These are phyloP conservation scores for Paspalum notatum DNA, from an alignment of 176 grass and related monocot species.

Conservation along the genomic window DNA sequence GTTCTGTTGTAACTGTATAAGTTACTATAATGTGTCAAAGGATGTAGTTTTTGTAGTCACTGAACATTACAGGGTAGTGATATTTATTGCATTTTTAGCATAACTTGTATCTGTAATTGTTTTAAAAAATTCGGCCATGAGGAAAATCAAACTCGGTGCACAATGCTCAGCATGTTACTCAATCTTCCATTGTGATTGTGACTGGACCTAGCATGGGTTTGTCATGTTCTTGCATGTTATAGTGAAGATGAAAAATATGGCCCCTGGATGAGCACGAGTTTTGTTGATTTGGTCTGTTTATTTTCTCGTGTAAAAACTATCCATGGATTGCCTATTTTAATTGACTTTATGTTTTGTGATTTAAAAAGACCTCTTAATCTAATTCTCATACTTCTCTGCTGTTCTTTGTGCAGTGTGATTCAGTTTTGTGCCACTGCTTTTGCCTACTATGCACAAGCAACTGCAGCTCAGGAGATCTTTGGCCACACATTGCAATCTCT, in stretches of 20 bases:
- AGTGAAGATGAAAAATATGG: slow-evolving; percentile 30
- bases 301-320: background rate
- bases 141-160: background rate
- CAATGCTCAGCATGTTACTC: background rate
- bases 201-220: slow-evolving; percentile 4
- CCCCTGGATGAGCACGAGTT: background rate
- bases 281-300: background rate
- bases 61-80: background rate
- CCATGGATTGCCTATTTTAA: slow-evolving; percentile 8
- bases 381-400: background rate
- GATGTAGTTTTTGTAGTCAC: background rate
- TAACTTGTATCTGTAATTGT: background rate
- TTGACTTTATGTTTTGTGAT: background rate
- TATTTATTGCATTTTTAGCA: background rate
- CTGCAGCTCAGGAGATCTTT: slow-evolving; percentile 98
- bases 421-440: slow-evolving; percentile 98
- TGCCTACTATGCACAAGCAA: slow-evolving; percentile 97
- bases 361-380: background rate
- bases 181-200: background rate
- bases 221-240: slow-evolving; percentile 11
- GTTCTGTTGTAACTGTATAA: background rate
- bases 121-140: background rate
- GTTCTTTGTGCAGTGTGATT: slow-evolving; percentile 79
- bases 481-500: slow-evolving; percentile 91
- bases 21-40: background rate